Evolutionary conservation across 306 rosid genomes (phyloP).

Genomic region (Pyrus communis): DNA sequence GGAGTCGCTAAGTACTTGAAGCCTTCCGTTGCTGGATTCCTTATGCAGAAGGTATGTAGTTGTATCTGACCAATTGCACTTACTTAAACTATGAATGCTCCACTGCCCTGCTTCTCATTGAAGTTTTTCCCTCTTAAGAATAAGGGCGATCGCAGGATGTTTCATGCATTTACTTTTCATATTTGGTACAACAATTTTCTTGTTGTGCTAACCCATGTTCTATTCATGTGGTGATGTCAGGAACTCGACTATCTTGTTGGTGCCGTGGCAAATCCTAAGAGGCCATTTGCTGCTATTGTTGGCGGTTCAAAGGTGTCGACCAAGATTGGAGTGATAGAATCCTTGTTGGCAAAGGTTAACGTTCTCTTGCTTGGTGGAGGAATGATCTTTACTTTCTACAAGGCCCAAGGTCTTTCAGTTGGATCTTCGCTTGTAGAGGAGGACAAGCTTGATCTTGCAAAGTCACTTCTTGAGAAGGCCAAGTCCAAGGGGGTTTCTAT

Average conservation of each 20-base stretch:
- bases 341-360: constrained; percentile 74
- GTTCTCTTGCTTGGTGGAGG: constrained; percentile 86
- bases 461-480: constrained; percentile 68
- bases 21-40: constrained; percentile 92
- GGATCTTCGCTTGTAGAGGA: constrained; percentile 93
- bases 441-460: constrained; percentile 74
- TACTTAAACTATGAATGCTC: not conserved
- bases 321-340: constrained; percentile 90
- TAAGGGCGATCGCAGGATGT: not conserved
- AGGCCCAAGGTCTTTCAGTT: constrained; percentile 81
- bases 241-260: constrained; percentile 93
- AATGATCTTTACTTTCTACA: constrained; percentile 89
- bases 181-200: not conserved
- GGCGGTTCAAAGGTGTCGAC: constrained; percentile 94
- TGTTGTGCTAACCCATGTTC: not conserved
- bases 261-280: constrained; percentile 84
- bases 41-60: constrained; percentile 79
- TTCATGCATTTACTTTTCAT: not conserved
- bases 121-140: not conserved
- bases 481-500: constrained; percentile 79
- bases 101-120: not conserved
- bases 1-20: constrained; percentile 82
- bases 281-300: constrained; percentile 89
- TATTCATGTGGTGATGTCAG: constrained; percentile 32
- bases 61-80: not conserved